These are phyloP conservation scores for Erythrophleum fordii DNA, from an alignment of 306 rosid species.

Conservation along the genomic window DNA sequence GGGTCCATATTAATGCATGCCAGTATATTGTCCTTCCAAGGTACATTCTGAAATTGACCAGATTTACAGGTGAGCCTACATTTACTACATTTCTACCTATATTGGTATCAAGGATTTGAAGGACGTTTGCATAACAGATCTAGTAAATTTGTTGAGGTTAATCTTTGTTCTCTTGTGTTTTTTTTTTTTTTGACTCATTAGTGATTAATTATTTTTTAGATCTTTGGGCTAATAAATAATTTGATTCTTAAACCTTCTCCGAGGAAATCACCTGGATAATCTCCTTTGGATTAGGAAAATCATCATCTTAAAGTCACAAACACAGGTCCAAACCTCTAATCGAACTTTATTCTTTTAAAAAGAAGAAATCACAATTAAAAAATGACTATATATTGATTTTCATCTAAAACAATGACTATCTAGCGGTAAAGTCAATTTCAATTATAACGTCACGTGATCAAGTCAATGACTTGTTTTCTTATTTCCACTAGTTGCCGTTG, in stretches of 20 bases:
- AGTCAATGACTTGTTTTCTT: slow-evolving; percentile 22
- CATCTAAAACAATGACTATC: not conserved
- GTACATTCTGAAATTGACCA: slow-evolving; percentile 21
- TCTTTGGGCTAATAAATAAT: slow-evolving; percentile 4
- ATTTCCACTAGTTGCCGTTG: not conserved
- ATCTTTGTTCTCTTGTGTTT: not conserved
- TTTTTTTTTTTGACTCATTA: not conserved
- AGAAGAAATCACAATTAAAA: not conserved
- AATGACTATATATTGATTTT: not conserved
- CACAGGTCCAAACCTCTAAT: slow-evolving; percentile 20
- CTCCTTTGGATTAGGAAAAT: slow-evolving; percentile 23
- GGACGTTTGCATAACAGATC: not conserved
- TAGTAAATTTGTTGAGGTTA: not conserved
- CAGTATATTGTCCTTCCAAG: slow-evolving; percentile 19
- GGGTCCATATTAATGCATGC: not conserved
- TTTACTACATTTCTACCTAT: not conserved
- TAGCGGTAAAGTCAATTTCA: not conserved
- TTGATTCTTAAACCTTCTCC: not conserved
- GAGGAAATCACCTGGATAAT: not conserved
- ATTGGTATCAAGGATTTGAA: not conserved
- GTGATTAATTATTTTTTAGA: not conserved
- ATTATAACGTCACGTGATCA: slow-evolving; percentile 8
- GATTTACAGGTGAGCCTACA: slow-evolving; percentile 13
- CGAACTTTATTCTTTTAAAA: slow-evolving; percentile 4
- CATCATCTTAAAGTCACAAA: slow-evolving; percentile 13